These are phyloP conservation scores for Pythium apleroticum DNA, from an alignment of 352 stramenopile species.

Conservation along the genomic window DNA sequence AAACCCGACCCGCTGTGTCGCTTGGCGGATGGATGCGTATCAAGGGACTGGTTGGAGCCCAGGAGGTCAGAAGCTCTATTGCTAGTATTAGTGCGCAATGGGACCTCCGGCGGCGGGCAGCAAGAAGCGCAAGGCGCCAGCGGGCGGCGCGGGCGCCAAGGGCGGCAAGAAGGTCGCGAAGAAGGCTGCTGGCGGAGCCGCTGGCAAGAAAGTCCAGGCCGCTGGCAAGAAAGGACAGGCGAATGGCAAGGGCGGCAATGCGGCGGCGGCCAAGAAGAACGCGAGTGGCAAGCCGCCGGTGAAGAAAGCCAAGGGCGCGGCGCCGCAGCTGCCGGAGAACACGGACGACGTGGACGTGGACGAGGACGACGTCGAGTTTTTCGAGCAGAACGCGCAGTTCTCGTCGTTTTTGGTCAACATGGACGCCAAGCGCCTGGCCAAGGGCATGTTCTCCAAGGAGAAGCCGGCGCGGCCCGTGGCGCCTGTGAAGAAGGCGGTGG, in stretches of 20 bases:
- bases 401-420: slow-evolving; percentile 81
- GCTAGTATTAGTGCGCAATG: neutral
- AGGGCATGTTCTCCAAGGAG: slow-evolving; percentile 37
- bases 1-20: slow-evolving; percentile 13
- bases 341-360: slow-evolving; percentile 69
- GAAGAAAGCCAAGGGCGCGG: slow-evolving; percentile 48
- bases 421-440: slow-evolving; percentile 63
- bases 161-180: slow-evolving; percentile 12
- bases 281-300: slow-evolving; percentile 2
- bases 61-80: neutral
- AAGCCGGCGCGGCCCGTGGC: slow-evolving; percentile 30
- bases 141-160: slow-evolving; percentile 13
- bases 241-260: neutral
- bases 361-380: slow-evolving; percentile 81
- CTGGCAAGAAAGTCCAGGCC: neutral
- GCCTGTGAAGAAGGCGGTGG: slow-evolving; percentile 23
- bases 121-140: slow-evolving; percentile 28
- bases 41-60: slow-evolving; percentile 10
- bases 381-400: slow-evolving; percentile 62
- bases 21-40: slow-evolving; percentile 19
- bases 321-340: slow-evolving; percentile 39
- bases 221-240: neutral
- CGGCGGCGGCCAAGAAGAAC: slow-evolving; percentile 4
- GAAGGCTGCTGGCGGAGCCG: neutral
- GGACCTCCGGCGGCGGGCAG: slow-evolving; percentile 12